phyloP scores from a whole-genome alignment of 805 yeast genomes.

The Candida ipomoeae region DNA sequence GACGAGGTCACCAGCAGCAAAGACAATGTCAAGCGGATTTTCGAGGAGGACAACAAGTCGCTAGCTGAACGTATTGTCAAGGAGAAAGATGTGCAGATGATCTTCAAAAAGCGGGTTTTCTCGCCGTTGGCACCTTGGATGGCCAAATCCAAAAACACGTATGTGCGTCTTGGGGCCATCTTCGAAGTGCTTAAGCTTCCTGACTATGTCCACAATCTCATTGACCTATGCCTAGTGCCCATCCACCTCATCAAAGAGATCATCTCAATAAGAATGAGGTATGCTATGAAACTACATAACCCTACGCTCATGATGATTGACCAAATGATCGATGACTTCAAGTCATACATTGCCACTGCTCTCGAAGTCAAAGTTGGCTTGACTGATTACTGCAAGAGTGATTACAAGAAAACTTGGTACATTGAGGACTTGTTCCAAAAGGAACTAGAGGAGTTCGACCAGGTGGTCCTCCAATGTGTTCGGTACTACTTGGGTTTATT shows the following conservation, averaged over 20 bases:
- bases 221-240: conserved; percentile 70
- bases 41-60: conserved; percentile 58
- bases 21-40: conserved; percentile 27
- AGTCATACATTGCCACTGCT: conserved; percentile 69
- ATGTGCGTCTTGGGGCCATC: conserved; percentile 53
- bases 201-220: conserved; percentile 60
- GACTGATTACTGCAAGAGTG: conserved; percentile 53
- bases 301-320: conserved; percentile 97
- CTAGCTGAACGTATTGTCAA: conserved; percentile 82
- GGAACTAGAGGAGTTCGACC: conserved; percentile 49
- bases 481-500: conserved; percentile 65
- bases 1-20: conserved; percentile 12
- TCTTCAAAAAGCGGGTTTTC: conserved; percentile 68
- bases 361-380: conserved; percentile 68
- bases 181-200: conserved; percentile 72
- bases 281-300: conserved; percentile 71
- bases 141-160: conserved; percentile 71
- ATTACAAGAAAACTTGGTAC: conserved; percentile 61
- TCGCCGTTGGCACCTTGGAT: conserved; percentile 75
- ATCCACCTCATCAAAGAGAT: conserved; percentile 74
- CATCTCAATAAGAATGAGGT: conserved; percentile 65
- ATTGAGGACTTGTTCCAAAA: conserved; percentile 61
- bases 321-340: conserved; percentile 84
- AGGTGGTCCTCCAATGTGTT: conserved; percentile 67
- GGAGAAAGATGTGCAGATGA: conserved; percentile 68